Base-by-base conservation (phyloP, 192 early-diverging fungal species). In the Entophlyctis luteolus region DNA sequence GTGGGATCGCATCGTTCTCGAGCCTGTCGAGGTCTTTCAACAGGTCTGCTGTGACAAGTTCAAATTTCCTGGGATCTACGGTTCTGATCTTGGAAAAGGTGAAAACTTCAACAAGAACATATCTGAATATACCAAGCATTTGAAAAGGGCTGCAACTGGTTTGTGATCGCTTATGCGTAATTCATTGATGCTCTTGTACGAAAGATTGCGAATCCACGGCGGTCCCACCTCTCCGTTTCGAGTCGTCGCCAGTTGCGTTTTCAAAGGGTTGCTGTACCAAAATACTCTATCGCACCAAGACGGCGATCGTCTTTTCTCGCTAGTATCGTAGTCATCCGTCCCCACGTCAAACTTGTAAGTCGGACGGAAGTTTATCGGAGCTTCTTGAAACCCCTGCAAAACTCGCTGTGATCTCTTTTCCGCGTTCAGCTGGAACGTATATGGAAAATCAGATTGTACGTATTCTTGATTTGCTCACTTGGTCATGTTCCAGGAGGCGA, bases 231-330 rank as follows among this genome's bases (percentile, higher is more conserved):
- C 32, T 14, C 12, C 32, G 8, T 56, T 10, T 35, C 55, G 10
- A n/a, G 10, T n/a, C 42, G 42, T n/a, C 10, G 10, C 42, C 49
- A 6, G 8, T 20, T 79, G 49, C 10, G 28, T 34, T 12, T 67
- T 59, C n/a, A 75, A 48, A 10, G 83, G 85, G 28, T 88, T 89
- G 65, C 86, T 25, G 37, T 69, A 86, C 91, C 91, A 97, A 39
- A 98, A 76, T 27, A 99, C 87, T 32, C 96, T 87, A 70, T 99
- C 96, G 65, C 92, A 95, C 86, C 93, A 99, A 1, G 93, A 87
- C 16, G 96, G 96, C 2, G 87, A 76, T 31, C 96, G 81, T 20
- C 79, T 79, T 66, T 94, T 94, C 66, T 90, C 90, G 52, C 85
- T 89, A 0, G 87, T 85, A 70, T 99, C 95, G 70, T 88, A 97